phyloP scores from a whole-genome alignment of 176 grass and related monocot genomes.

The Cocos nucifera region DNA sequence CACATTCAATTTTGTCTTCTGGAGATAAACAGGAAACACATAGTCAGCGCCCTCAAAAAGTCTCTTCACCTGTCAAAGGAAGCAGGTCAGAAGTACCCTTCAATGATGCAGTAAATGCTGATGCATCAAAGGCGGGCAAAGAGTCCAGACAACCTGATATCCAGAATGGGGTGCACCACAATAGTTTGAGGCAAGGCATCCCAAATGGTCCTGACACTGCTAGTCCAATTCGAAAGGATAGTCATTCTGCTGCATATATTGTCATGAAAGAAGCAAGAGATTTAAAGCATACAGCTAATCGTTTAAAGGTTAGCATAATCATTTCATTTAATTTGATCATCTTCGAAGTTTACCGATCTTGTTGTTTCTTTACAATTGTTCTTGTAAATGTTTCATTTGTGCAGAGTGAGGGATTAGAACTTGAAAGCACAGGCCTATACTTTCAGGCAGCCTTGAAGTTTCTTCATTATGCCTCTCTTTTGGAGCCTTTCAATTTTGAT shows the following conservation, averaged over 20 bases:
- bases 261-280: conserved; percentile 78
- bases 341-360: too few species aligned
- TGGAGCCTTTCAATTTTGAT: conserved; percentile 53
- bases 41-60: conserved; percentile 21
- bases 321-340: background rate
- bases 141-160: conserved; percentile 35
- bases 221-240: conserved; percentile 55
- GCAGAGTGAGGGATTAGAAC: conserved; percentile 57
- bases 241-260: conserved; percentile 32
- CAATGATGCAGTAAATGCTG: conserved; percentile 35
- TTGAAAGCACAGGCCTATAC: conserved; percentile 62
- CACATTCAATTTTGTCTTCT: conserved; percentile 22
- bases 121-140: conserved; percentile 36
- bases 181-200: conserved; percentile 38
- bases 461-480: conserved; percentile 73
- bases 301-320: conserved; percentile 57
- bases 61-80: conserved; percentile 45
- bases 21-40: conserved; percentile 46
- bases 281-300: conserved; percentile 78
- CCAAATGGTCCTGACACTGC: conserved; percentile 32
- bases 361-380: too few species aligned
- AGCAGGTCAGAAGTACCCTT: conserved; percentile 25
- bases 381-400: conserved; percentile 19
- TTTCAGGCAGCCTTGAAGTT: conserved; percentile 91
- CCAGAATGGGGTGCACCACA: conserved; percentile 47